A percentile compares a stretch with the other conserved stretches of the same genome.
Conservation (phyloP, 2,329 filamentous ascomycete genomes). For the Huntiella savannae region DNA sequence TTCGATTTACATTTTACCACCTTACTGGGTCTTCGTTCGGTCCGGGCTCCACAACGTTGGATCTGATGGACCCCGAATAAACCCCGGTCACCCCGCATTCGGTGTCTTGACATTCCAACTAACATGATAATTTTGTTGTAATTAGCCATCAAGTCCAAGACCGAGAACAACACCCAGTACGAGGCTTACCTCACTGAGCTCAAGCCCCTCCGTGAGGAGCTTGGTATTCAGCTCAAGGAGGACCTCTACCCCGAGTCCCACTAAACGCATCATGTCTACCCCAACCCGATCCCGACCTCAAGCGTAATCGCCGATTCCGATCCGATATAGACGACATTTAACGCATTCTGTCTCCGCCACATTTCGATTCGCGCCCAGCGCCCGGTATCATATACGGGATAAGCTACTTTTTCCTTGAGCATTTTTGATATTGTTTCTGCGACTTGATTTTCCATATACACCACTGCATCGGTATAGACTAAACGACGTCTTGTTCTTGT, state of each 20-base stretch:
- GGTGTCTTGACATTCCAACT: neutral
- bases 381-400: too few species aligned
- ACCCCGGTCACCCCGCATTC: neutral
- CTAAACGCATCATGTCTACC: conserved; percentile 17
- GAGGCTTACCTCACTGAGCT: conserved; percentile 90
- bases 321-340: neutral
- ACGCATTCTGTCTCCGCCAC: too few species aligned
- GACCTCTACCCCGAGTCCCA: conserved; percentile 60
- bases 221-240: conserved; percentile 82
- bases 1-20: neutral
- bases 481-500: too few species aligned
- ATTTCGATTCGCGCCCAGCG: too few species aligned
- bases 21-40: neutral
- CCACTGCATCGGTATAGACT: neutral
- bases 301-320: neutral
- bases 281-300: conserved; percentile 1
- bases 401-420: too few species aligned
- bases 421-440: conserved; percentile 1
- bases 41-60: neutral
- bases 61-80: neutral
- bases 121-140: neutral
- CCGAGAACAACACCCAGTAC: conserved; percentile 96
- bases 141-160: conserved; percentile 92
- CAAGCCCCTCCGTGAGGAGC: conserved; percentile 78
- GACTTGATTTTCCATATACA: conserved; percentile 1